Evolutionary conservation across 1,284 basidiomycete species (phyloP), one percentile per base, ranked within the genome.

Genomic region (Farysia itapuensis): DNA sequence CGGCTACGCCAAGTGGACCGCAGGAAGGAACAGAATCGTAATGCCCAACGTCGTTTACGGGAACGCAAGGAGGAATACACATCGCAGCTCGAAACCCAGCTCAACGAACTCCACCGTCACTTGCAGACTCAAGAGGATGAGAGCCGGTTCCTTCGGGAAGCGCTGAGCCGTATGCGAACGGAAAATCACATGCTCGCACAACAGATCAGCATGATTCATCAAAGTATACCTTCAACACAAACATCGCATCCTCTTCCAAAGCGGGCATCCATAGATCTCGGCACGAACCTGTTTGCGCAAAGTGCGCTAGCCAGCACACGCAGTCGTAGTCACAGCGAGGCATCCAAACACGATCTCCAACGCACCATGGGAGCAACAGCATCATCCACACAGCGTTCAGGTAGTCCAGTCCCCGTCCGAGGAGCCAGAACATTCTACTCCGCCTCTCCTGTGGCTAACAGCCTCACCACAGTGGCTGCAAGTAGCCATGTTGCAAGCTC

Each of bases 1-100:
- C 48, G 52, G 5, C 52, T 56, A 29, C 52, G 52, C 2, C 59
- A 63, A 39, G 53, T 57, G 13, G 59, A 52, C 5, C 53, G 53
- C n/a, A 44, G 59, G 23, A 63, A 63, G 34, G 59, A 63, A 42
- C 59, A 63, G 53, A 63, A 63, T 13, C 48, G 59, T 23, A 63
- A 63, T 35, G 59, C 59, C 5, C 59, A 63, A 35, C 52, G 59
- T n/a, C 48, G 59, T 7, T 53, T 63, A 33, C 41, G 59, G n/a
- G 59, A 57, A 38, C 59, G 59, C 23, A 63, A 57, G 18, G 59
- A 63, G 31, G 59, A 63, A 21, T 57, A 63, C 35, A 63, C 53
- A 13, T 49, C 38, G 15, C 58, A 63, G 37, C 49, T 63, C 32
- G 53, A 63, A 28, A 48, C 45, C 9, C 59, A 63, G 39, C 45